phyloP scores from a whole-genome alignment of 306 rosid species.

The Vachellia collinsii region DNA sequence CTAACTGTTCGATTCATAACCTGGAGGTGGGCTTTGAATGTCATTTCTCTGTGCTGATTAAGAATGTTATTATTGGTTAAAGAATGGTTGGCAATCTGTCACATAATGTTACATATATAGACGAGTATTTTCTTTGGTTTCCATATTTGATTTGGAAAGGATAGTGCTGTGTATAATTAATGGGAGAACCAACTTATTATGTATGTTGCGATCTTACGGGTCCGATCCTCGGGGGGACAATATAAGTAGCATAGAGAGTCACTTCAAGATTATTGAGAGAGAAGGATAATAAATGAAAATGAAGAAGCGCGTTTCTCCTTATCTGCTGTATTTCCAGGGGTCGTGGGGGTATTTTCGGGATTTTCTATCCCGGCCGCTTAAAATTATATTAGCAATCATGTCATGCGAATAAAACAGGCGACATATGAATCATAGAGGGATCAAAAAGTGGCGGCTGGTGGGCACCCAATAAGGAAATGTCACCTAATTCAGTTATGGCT shows the following conservation, averaged over 20 bases:
- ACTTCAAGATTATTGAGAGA: neutral
- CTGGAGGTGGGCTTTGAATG: conserved; percentile 76
- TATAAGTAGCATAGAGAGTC: neutral
- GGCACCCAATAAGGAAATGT: neutral
- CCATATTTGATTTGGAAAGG: conserved; percentile 49
- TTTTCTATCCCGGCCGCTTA: no score
- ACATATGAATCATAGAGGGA: neutral
- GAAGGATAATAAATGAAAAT: neutral
- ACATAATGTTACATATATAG: conserved; percentile 40
- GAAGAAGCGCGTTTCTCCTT: neutral
- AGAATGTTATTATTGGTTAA: conserved; percentile 46
- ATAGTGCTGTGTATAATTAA: conserved; percentile 39
- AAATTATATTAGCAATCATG: no score
- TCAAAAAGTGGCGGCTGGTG: neutral
- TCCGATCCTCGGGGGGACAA: neutral
- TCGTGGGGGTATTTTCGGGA: no score
- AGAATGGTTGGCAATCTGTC: conserved; percentile 46
- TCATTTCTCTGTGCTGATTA: conserved; percentile 55
- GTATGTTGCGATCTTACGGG: conserved; percentile 34
- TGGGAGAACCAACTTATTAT: conserved; percentile 40
- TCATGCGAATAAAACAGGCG: no score
- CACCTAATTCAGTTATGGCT: neutral
- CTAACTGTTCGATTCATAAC: conserved; percentile 58
- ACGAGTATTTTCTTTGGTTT: conserved; percentile 35
- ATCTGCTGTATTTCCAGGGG: no score